Evolutionary conservation across 176 grass and related monocot species (phyloP).

Genomic region (Hyparrhenia diplandra): DNA sequence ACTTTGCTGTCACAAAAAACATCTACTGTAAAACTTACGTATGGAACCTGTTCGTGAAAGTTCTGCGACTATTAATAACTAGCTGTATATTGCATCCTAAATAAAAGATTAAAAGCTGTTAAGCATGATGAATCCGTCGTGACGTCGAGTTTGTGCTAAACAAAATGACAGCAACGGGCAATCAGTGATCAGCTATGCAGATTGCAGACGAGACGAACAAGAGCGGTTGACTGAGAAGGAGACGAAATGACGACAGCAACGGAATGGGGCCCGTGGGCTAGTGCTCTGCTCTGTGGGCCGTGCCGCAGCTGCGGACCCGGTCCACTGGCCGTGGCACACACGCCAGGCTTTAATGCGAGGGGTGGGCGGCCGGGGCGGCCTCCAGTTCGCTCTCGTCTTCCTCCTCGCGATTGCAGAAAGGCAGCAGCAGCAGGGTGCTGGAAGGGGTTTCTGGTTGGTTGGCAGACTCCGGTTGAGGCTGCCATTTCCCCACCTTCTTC

Average conservation of each 20-base stretch:
- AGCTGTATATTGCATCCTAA: no score
- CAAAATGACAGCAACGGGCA: no score
- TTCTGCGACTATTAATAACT: no score
- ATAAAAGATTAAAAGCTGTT: no score
- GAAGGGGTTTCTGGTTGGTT: constrained; percentile 19
- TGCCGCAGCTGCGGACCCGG: not conserved
- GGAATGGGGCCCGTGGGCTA: no score
- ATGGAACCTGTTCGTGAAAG: not conserved
- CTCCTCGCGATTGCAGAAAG: not conserved
- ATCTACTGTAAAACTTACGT: not conserved
- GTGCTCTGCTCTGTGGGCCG: no score
- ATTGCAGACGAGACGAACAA: constrained; percentile 6
- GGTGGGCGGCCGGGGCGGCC: constrained; percentile 4
- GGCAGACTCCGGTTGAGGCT: not conserved
- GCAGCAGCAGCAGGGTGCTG: not conserved
- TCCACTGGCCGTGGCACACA: not conserved
- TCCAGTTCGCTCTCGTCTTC: constrained; percentile 9
- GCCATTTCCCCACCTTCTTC: not conserved
- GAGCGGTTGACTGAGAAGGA: no score
- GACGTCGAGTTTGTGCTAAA: no score
- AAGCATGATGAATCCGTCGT: no score
- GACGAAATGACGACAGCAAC: no score
- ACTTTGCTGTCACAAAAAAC: not conserved
- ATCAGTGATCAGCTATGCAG: constrained; percentile 17
- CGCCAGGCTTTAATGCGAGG: constrained; percentile 23